phyloP scores from a whole-genome alignment of 139 green algal genomes.

The Picochlorum sp. region DNA sequence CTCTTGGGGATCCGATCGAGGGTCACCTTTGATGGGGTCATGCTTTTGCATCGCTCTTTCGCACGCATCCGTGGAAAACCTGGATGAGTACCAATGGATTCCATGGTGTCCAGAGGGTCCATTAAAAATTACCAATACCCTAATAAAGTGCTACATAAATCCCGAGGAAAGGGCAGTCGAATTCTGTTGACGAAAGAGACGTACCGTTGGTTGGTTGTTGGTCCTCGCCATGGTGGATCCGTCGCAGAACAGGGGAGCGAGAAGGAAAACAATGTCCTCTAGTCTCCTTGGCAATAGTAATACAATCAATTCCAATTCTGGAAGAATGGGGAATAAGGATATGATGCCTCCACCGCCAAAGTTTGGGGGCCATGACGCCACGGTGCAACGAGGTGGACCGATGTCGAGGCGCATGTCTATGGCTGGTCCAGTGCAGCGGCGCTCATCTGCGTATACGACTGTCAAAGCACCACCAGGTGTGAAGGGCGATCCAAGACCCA shows the following conservation, averaged over 20 bases:
- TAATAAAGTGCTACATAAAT: too few species aligned
- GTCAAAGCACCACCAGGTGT: conserved; percentile 30
- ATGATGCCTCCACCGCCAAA: neutral
- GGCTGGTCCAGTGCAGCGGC: conserved; percentile 28
- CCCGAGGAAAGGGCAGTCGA: too few species aligned
- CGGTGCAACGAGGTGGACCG: conserved; percentile 12
- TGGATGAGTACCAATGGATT: too few species aligned
- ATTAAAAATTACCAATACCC: too few species aligned
- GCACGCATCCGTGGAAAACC: too few species aligned
- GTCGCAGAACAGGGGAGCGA: neutral
- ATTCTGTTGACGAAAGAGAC: too few species aligned
- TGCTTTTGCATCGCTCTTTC: too few species aligned
- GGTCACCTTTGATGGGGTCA: too few species aligned
- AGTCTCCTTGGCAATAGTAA: neutral
- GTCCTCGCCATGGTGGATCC: too few species aligned
- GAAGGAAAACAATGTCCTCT: conserved; percentile 1
- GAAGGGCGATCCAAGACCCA: conserved; percentile 63
- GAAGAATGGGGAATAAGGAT: neutral
- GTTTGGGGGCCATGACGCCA: neutral
- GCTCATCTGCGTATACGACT: conserved; percentile 45
- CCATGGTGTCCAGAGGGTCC: too few species aligned
- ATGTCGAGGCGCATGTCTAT: conserved; percentile 31
- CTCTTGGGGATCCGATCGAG: too few species aligned
- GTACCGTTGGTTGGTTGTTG: too few species aligned
- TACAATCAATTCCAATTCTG: neutral